Evolutionary conservation across 495 filamentous ascomycete genomes (phyloP).

Genomic region (Pseudotulostoma volvatum): DNA sequence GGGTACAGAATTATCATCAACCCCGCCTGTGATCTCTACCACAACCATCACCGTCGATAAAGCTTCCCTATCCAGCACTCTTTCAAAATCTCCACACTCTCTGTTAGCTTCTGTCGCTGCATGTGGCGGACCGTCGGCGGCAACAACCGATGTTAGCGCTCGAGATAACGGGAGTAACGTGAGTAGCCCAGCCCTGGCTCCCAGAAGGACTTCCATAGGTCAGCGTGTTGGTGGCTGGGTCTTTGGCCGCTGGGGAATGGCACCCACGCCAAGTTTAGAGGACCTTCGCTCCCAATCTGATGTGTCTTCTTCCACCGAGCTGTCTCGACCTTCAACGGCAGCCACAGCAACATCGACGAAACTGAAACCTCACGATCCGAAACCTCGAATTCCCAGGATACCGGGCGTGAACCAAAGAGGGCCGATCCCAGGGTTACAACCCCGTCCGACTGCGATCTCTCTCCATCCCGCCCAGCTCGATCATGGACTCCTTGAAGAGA

Average conservation of each 20-base stretch:
- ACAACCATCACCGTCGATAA: conserved; percentile 26
- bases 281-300: conserved; percentile 4
- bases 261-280: conserved; percentile 15
- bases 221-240: conserved; percentile 40
- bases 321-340: conserved; percentile 1
- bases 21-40: conserved; percentile 28
- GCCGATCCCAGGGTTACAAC: conserved; percentile 25
- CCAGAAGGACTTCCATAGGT: conserved; percentile 17
- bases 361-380: conserved; percentile 10
- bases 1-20: conserved; percentile 19
- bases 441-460: conserved; percentile 12
- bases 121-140: conserved; percentile 3
- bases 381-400: conserved; percentile 6
- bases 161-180: conserved; percentile 14
- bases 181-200: conserved; percentile 10
- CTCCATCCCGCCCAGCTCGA: conserved; percentile 23
- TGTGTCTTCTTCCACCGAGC: conserved; percentile 3
- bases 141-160: conserved; percentile 4
- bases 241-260: conserved; percentile 36
- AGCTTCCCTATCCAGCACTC: conserved; percentile 7
- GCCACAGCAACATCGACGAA: conserved; percentile 5
- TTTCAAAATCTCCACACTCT: conserved; percentile 17
- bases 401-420: conserved; percentile 35
- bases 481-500: conserved; percentile 25
- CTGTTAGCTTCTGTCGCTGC: conserved; percentile 27